A percentile compares a stretch with the other conserved stretches of the same genome.
Conservation (phyloP, 495 filamentous ascomycete genomes). For the Aspergillus affinis region DNA sequence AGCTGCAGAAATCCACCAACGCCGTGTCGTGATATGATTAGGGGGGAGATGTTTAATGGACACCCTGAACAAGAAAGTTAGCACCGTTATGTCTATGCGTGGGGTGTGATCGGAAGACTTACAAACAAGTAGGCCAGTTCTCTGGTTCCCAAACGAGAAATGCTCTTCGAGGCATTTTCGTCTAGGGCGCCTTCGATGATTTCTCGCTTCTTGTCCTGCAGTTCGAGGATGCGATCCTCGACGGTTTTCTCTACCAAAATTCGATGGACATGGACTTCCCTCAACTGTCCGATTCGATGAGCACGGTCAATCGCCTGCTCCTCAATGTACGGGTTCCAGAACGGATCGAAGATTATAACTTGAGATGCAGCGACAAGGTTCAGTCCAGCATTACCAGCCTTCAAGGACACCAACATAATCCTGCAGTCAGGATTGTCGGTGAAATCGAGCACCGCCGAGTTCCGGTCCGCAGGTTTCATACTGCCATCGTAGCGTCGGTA, state of each 20-base stretch:
- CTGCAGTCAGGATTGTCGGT: constrained; percentile 61
- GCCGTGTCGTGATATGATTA: constrained; percentile 6
- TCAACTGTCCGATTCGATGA: constrained; percentile 82
- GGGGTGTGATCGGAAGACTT: constrained; percentile 26
- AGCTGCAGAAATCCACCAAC: constrained; percentile 14
- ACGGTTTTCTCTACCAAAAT: constrained; percentile 77
- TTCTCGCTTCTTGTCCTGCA: constrained; percentile 83
- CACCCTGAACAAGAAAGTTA: constrained; percentile 12
- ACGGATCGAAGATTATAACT: constrained; percentile 90
- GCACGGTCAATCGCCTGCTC: constrained; percentile 94
- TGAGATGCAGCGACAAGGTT: constrained; percentile 85
- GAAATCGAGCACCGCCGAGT: constrained; percentile 72
- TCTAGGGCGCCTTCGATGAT: constrained; percentile 82
- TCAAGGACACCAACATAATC: constrained; percentile 85
- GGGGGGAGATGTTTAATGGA: constrained; percentile 4
- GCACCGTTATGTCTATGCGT: not conserved
- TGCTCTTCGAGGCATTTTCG: constrained; percentile 65
- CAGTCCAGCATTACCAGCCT: constrained; percentile 87
- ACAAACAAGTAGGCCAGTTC: constrained; percentile 77
- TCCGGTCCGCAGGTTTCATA: constrained; percentile 70
- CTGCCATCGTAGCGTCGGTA: constrained; percentile 84
- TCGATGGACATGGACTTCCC: constrained; percentile 75
- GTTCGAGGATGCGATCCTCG: constrained; percentile 81
- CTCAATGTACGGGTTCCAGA: constrained; percentile 96
- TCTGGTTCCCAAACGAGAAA: constrained; percentile 58